Evolutionary conservation across 352 stramenopile genomes (phyloP).

Genomic region (Aphanomyces astaci): DNA sequence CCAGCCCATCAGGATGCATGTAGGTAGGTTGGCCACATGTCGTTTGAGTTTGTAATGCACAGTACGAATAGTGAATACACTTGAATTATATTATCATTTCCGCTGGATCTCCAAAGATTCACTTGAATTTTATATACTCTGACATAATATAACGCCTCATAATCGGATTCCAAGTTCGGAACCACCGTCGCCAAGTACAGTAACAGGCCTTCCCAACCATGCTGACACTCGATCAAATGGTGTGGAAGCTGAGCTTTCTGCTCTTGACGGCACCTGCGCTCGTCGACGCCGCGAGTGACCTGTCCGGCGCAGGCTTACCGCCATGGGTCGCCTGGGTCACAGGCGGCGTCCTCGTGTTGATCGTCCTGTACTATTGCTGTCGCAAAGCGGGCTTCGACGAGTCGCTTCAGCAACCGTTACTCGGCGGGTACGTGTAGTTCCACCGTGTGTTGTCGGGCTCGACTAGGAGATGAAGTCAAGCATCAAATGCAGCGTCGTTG

Average conservation of each 20-base stretch:
- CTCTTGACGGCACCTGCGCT: not conserved
- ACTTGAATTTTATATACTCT: not conserved
- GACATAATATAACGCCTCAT: too few relatives aligned
- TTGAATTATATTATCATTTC: too few relatives aligned
- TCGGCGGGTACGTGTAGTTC: constrained; percentile 38
- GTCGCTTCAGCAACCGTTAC: constrained; percentile 73
- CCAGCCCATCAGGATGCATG: not conserved
- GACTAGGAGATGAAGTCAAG: not conserved
- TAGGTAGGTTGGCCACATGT: not conserved
- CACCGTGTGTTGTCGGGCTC: not conserved
- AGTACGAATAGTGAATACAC: too few relatives aligned
- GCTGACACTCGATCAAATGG: not conserved
- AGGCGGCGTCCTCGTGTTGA: constrained; percentile 70
- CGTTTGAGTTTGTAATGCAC: constrained; percentile 1
- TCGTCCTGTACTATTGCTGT: constrained; percentile 86
- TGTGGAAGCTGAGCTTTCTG: not conserved
- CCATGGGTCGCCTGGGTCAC: constrained; percentile 82
- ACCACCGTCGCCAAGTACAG: too few relatives aligned
- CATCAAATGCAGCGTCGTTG: not conserved
- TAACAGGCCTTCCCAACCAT: too few relatives aligned
- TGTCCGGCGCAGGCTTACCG: constrained; percentile 28
- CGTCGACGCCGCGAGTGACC: not conserved
- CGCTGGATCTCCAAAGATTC: not conserved
- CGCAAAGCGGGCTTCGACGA: constrained; percentile 78
- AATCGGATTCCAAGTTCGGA: not conserved